These are phyloP conservation scores for Fusarium foetens DNA, from an alignment of 2,329 filamentous ascomycete species.

Conservation along the genomic window DNA sequence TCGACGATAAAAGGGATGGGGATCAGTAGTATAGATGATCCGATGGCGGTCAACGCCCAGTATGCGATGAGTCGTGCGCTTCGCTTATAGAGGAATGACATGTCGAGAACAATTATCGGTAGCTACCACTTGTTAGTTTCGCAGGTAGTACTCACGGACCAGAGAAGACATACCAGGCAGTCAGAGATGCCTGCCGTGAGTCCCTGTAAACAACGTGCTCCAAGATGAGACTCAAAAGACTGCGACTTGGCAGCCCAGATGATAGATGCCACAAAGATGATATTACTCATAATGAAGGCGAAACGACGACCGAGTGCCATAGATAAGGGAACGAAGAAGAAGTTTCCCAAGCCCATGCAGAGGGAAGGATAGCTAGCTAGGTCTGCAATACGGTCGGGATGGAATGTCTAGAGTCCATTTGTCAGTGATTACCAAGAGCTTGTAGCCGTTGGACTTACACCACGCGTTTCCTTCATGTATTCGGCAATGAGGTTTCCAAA, in stretches of 20 bases:
- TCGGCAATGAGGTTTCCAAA: not conserved
- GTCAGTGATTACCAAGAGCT: fast-evolving
- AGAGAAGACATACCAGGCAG: not conserved
- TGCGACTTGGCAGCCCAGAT: not conserved
- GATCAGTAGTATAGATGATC: not conserved
- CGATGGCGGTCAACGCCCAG: not conserved
- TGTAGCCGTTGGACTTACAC: not conserved
- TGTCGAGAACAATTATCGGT: not conserved
- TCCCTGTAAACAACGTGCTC: not conserved
- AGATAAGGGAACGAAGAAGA: not conserved
- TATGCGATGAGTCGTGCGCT: not conserved
- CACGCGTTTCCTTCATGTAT: not conserved
- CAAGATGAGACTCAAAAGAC: not conserved
- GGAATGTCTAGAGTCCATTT: not conserved
- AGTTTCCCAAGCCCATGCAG: not conserved
- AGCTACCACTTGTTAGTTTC: not conserved
- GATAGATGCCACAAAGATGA: not conserved
- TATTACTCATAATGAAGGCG: not conserved
- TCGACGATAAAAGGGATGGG: not conserved
- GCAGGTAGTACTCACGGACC: too few species aligned
- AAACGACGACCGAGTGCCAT: not conserved
- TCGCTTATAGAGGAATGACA: not conserved
- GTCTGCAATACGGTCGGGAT: not conserved
- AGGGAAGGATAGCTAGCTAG: not conserved
- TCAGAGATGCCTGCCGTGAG: not conserved